phyloP scores from a whole-genome alignment of 2,329 filamentous ascomycete genomes.

The Sordariomycetes sp. region DNA sequence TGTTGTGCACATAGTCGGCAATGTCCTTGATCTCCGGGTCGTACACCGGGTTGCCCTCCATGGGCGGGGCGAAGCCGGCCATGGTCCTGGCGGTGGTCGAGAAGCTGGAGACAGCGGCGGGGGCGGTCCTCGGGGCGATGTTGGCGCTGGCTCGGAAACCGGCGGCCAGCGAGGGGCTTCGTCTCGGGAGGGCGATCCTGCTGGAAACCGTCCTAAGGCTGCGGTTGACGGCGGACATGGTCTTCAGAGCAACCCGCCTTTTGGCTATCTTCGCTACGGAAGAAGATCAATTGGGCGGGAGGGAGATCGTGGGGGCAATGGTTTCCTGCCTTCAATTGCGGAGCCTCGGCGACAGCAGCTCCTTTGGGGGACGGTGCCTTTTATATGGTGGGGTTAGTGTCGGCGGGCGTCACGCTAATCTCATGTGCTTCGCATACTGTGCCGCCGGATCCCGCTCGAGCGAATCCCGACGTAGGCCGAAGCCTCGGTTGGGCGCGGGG shows the following conservation, averaged over 20 bases:
- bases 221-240: constrained; percentile 45
- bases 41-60: constrained; percentile 50
- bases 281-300: not conserved
- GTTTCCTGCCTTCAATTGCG: not conserved
- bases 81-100: constrained; percentile 1
- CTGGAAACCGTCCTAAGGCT: constrained; percentile 42
- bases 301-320: not conserved
- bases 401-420: not conserved
- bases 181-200: constrained; percentile 13
- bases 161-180: not conserved
- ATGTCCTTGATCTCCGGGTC: constrained; percentile 94
- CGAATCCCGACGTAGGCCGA: constrained; percentile 2
- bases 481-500: constrained; percentile 4
- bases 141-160: not conserved
- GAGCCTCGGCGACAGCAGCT: not conserved
- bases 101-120: constrained; percentile 4
- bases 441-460: not conserved
- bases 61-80: constrained; percentile 26
- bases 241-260: constrained; percentile 1
- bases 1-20: constrained; percentile 88
- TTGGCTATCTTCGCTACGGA: not conserved
- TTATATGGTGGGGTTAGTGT: not conserved
- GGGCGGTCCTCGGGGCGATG: constrained; percentile 13
- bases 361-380: not conserved
- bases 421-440: not conserved